Evolutionary conservation across 768 basidiomycete genomes (phyloP), one percentile per base, ranked within the genome.

Genomic region (Termitomyces sp.): DNA sequence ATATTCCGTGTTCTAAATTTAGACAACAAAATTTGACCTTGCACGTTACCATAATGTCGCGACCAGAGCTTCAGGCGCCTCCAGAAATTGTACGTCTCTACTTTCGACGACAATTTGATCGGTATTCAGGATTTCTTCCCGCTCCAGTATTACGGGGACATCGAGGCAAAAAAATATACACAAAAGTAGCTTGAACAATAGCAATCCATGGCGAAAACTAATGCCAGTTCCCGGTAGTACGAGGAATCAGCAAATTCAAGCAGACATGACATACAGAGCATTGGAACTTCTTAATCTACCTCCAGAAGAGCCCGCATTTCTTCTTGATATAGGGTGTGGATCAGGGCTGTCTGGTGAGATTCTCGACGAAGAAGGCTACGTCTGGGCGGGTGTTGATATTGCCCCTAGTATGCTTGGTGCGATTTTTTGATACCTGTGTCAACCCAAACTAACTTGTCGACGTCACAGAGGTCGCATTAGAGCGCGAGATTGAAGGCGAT

Each of bases 331-430:
- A 56, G 97, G 97, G 2, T 98, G 95, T 66, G 97, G 97, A 17
- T 93, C 90, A n/a, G 97, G 97, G 2, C 73, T 99, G 19, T 95
- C 92, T 23, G 97, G 97, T 1, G 95, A 98, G 75, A 94, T 98
- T 64, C 76, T 99, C 52, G 94, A 96, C 59, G 95, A 98, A 65
- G 87, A 92, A 65, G 95, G 97, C 0, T 87, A 98, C 68, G 71
- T 85, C 21, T 99, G 97, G 97, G 81, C 89, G 0, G 97, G 97
- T 6, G 85, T 94, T 4, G 97, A 99, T 68, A 88, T 98, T 54
- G 87, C 94, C 0, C 96, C 96, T 1, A 95, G 92, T 62, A 99
- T 99, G 97, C 83, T 99, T 31, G 92, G 94, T 93, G 65, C 70
- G 86, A 42, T 35, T n/a, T 27, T 0, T 72, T 47, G 9, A 12